Conservation (phyloP, 495 filamentous ascomycete genomes). For the Penicillium roqueforti region DNA sequence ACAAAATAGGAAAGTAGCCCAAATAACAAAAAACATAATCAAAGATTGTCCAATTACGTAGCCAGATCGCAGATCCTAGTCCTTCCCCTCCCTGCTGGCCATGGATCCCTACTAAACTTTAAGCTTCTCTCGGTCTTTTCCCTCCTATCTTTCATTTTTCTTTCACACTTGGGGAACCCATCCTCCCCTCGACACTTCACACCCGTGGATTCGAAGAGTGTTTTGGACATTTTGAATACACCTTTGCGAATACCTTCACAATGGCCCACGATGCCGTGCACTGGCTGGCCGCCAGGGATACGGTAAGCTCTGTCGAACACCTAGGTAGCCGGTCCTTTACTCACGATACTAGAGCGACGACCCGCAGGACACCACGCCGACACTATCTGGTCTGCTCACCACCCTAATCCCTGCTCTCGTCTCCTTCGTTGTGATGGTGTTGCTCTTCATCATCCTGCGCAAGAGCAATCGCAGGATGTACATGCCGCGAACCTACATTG, state of each 20-base stretch:
- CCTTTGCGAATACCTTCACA: conserved; percentile 7
- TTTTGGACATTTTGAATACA: not conserved
- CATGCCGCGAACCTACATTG: conserved; percentile 83
- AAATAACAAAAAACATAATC: not conserved
- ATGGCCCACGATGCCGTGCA: conserved; percentile 31
- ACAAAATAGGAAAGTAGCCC: conserved; percentile 2
- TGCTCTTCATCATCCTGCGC: conserved; percentile 74
- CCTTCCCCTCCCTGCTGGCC: conserved; percentile 14
- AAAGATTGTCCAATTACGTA: conserved; percentile 17
- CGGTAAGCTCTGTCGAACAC: conserved; percentile 14
- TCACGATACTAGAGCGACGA: conserved; percentile 18
- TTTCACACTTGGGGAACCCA: conserved; percentile 2
- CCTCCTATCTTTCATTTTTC: conserved; percentile 10
- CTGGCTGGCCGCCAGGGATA: conserved; percentile 24
- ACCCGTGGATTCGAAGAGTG: not conserved
- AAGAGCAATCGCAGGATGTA: conserved; percentile 71
- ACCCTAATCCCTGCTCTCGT: conserved; percentile 60
- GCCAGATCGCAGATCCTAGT: conserved; percentile 22
- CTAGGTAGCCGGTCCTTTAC: not conserved
- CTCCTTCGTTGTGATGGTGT: conserved; percentile 55
- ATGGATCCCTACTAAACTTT: conserved; percentile 15
- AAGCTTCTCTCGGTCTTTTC: conserved; percentile 9
- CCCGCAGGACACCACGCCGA: conserved; percentile 31
- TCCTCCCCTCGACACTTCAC: not conserved
- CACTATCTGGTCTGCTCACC: conserved; percentile 57